Evolutionary conservation across 495 filamentous ascomycete genomes (phyloP).

Genomic region (Trichoderma virens): DNA sequence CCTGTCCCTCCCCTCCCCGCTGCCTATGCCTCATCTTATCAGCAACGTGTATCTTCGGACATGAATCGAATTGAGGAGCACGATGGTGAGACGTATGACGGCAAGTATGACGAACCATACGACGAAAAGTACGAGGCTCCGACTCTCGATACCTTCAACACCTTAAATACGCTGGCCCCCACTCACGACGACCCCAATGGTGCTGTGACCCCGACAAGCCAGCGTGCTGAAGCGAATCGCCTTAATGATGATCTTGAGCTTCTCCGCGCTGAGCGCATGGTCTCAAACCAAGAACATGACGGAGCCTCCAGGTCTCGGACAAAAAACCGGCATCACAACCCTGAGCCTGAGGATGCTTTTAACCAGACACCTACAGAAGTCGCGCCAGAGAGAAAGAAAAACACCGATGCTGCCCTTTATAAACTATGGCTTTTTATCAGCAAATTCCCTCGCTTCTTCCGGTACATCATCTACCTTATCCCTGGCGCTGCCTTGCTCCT

Average conservation of each 20-base stretch:
- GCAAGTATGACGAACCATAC: not conserved
- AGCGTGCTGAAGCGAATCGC: slow-evolving; percentile 57
- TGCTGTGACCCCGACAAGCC: slow-evolving; percentile 13
- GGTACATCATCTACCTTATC: slow-evolving; percentile 82
- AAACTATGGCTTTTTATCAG: slow-evolving; percentile 46
- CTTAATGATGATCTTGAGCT: slow-evolving; percentile 81
- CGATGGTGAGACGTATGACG: not conserved
- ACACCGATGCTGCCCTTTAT: slow-evolving; percentile 55
- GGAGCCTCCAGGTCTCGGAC: slow-evolving; percentile 31
- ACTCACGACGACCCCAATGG: not conserved
- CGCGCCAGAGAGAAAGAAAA: slow-evolving; percentile 54
- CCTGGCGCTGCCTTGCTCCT: slow-evolving; percentile 68
- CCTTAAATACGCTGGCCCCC: not conserved
- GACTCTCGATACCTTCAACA: slow-evolving; percentile 5
- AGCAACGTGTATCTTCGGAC: not conserved
- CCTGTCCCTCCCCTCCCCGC: not conserved
- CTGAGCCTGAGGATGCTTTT: slow-evolving; percentile 74
- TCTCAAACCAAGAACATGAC: slow-evolving; percentile 43
- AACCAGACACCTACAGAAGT: slow-evolving; percentile 56
- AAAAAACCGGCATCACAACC: slow-evolving; percentile 25
- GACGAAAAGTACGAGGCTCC: slow-evolving; percentile 1
- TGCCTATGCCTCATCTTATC: not conserved
- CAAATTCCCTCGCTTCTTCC: slow-evolving; percentile 66
- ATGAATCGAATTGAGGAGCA: not conserved
- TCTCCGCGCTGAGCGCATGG: slow-evolving; percentile 72